phyloP scores from a whole-genome alignment of 192 early-diverging fungal genomes.

The Gamsiella multidivaricata region DNA sequence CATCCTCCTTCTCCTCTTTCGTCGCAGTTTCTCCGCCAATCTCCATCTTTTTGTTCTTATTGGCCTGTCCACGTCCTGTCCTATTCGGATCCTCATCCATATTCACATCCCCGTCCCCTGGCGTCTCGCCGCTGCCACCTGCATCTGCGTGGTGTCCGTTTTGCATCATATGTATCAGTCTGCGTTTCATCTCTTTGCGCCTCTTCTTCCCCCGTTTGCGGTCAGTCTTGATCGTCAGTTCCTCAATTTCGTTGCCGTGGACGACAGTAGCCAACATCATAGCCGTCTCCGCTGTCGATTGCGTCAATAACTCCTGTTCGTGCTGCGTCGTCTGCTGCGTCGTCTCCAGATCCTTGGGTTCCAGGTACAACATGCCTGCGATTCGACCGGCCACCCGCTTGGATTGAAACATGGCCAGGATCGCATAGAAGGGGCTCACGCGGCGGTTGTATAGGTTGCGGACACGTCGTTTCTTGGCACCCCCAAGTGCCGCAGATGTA shows the following conservation, averaged over 20 bases:
- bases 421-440: conserved; percentile 48
- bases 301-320: conserved; percentile 2
- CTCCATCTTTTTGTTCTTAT: background rate
- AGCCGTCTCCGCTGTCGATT: background rate
- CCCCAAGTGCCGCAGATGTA: conserved; percentile 3
- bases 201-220: background rate
- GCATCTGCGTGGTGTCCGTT: background rate
- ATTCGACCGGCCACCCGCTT: conserved; percentile 18
- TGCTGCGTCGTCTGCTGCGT: background rate
- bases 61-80: background rate
- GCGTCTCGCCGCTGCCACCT: background rate
- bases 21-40: background rate
- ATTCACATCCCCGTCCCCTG: background rate
- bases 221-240: background rate
- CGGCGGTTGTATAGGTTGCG: conserved; percentile 45
- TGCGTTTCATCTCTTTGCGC: background rate
- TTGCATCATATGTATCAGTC: too few relatives aligned
- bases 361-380: conserved; percentile 26
- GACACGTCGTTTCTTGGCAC: conserved; percentile 22
- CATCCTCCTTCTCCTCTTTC: background rate
- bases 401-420: conserved; percentile 31
- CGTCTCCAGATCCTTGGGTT: conserved; percentile 10
- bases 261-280: background rate
- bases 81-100: background rate
- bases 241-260: background rate